Evolutionary conservation across 805 yeast genomes (phyloP).

Genomic region (Suhomyces vadensis): DNA sequence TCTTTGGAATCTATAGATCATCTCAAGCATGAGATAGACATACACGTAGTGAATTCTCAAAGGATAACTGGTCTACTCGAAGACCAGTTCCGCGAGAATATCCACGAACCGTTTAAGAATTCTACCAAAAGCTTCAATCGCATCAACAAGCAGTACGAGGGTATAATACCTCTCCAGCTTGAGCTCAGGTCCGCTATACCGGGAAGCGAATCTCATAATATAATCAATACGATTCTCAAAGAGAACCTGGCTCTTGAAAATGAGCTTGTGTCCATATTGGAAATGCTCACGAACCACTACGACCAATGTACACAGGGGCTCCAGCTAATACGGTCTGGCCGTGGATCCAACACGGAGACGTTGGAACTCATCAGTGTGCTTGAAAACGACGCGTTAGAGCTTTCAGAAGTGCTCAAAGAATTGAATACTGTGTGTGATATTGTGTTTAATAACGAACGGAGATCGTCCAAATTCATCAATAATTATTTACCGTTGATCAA

Average conservation of each 20-base stretch:
- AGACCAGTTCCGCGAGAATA: constrained; percentile 1
- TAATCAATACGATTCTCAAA: constrained; percentile 26
- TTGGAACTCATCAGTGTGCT: constrained; percentile 46
- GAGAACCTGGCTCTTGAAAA: constrained; percentile 56
- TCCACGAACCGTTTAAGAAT: constrained; percentile 16
- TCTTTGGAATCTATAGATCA: constrained; percentile 32
- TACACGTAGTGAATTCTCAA: constrained; percentile 28
- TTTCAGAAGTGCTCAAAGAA: constrained; percentile 56
- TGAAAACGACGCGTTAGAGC: constrained; percentile 53
- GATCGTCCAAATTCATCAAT: constrained; percentile 27
- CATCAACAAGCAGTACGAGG: constrained; percentile 19
- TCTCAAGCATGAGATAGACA: constrained; percentile 26
- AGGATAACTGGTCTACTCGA: constrained; percentile 18
- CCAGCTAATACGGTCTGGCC: constrained; percentile 33
- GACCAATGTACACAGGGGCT: constrained; percentile 69
- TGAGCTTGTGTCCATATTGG: constrained; percentile 68
- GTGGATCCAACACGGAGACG: constrained; percentile 13
- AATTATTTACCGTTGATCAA: constrained; percentile 15
- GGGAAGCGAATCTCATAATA: constrained; percentile 16
- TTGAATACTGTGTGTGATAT: constrained; percentile 41
- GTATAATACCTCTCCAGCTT: constrained; percentile 19
- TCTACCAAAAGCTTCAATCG: constrained; percentile 16
- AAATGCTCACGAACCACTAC: constrained; percentile 75
- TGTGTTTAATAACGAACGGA: constrained; percentile 33
- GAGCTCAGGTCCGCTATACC: constrained; percentile 13